Evolutionary conservation across 768 basidiomycete species (phyloP).

Genomic region (Leccinum variicolor): DNA sequence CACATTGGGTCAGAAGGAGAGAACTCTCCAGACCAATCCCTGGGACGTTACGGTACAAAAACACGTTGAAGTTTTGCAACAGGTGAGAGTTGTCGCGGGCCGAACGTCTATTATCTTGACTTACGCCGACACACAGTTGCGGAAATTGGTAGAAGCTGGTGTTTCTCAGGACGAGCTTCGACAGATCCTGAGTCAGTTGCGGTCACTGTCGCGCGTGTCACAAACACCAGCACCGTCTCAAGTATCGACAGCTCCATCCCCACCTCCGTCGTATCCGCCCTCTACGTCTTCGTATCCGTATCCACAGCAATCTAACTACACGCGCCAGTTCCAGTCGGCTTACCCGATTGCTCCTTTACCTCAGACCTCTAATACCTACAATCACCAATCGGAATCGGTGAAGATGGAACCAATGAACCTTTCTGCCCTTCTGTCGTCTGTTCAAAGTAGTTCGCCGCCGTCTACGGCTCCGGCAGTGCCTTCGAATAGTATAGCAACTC

Average conservation of each 20-base stretch:
- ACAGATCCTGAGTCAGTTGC: conserved; percentile 71
- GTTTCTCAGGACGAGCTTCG: conserved; percentile 77
- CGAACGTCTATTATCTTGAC: neutral
- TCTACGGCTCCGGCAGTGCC: conserved; percentile 23
- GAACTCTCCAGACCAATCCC: conserved; percentile 65
- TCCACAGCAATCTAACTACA: conserved; percentile 31
- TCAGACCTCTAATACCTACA: conserved; percentile 27
- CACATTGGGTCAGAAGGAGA: conserved; percentile 77
- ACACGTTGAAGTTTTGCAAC: conserved; percentile 76
- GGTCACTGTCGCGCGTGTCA: conserved; percentile 50
- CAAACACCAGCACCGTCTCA: conserved; percentile 35
- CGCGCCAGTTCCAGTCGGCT: conserved; percentile 26
- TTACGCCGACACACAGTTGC: conserved; percentile 43
- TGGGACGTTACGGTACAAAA: conserved; percentile 65
- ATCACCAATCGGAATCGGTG: conserved; percentile 21
- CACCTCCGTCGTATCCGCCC: conserved; percentile 21
- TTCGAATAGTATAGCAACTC: conserved; percentile 46
- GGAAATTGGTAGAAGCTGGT: conserved; percentile 70
- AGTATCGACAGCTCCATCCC: conserved; percentile 26
- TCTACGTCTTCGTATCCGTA: conserved; percentile 28
- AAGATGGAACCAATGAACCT: conserved; percentile 33
- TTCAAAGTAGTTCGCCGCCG: conserved; percentile 21
- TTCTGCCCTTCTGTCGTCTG: conserved; percentile 27
- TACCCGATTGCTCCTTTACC: conserved; percentile 32
- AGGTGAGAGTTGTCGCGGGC: conserved; percentile 48